phyloP scores from a whole-genome alignment of 768 basidiomycete genomes.

The Vishniacozyma victoriae region DNA sequence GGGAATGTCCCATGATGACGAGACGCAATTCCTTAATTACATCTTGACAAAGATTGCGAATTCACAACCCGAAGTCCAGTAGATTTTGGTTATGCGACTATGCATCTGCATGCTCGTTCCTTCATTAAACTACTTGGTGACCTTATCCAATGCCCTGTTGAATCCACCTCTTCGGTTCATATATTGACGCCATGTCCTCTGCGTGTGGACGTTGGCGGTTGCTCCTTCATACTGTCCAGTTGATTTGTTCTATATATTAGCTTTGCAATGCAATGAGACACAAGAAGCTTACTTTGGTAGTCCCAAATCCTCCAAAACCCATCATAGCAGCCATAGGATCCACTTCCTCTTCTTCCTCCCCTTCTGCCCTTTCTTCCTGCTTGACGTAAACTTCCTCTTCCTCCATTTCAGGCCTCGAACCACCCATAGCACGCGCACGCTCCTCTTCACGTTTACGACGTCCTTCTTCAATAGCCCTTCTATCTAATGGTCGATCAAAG shows the following conservation, averaged over 20 bases:
- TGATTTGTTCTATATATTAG: conserved; percentile 58
- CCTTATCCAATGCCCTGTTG: conserved; percentile 82
- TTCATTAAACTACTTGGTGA: too few species aligned
- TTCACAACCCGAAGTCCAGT: conserved; percentile 32
- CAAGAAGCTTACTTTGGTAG: conserved; percentile 66
- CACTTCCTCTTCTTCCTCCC: conserved; percentile 13
- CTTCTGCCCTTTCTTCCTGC: conserved; percentile 1
- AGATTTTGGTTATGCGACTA: neutral
- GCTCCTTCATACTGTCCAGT: conserved; percentile 50
- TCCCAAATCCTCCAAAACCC: conserved; percentile 80
- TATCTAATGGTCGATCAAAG: conserved; percentile 35
- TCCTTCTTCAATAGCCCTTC: conserved; percentile 45
- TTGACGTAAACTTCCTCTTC: too few species aligned
- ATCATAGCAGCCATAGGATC: conserved; percentile 85
- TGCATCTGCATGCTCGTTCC: too few species aligned
- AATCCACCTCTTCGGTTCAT: conserved; percentile 70
- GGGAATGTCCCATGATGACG: conserved; percentile 29
- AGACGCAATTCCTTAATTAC: conserved; percentile 44
- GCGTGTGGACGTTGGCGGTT: conserved; percentile 52
- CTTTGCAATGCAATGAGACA: too few species aligned
- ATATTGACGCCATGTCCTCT: conserved; percentile 91
- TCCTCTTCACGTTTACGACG: conserved; percentile 39
- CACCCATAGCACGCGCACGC: conserved; percentile 26
- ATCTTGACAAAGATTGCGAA: conserved; percentile 45
- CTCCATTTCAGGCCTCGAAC: conserved; percentile 7